Conservation (phyloP, 306 rosid genomes). For the Cucurbita argyrosperma region DNA sequence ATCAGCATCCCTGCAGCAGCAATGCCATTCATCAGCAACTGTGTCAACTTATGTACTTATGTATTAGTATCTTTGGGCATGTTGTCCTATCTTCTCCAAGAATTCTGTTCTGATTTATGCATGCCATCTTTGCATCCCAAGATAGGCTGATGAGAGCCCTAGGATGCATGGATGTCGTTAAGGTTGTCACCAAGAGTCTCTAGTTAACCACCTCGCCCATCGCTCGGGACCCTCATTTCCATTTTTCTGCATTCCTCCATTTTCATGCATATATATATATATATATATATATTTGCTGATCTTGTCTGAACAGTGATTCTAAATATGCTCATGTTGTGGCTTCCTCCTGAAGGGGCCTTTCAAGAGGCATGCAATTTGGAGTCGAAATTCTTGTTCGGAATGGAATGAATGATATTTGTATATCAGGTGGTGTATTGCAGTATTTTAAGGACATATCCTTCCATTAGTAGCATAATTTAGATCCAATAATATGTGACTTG, state of each 20-base stretch:
- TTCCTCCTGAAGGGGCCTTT: not conserved
- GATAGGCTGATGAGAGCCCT: not conserved
- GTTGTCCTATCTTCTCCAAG: slow-evolving; percentile 1
- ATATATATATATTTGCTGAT: not conserved
- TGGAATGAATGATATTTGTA: not conserved
- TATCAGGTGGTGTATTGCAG: not conserved
- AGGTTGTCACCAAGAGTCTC: not conserved
- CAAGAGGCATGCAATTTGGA: not conserved
- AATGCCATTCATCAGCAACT: slow-evolving; percentile 21
- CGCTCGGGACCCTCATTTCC: not conserved
- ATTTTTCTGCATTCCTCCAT: not conserved
- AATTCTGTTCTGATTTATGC: not conserved
- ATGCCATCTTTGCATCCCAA: not conserved
- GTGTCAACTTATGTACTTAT: slow-evolving; percentile 20
- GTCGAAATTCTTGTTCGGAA: not conserved
- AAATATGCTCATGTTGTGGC: not conserved
- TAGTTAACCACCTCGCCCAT: not conserved
- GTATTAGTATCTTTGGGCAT: slow-evolving; percentile 9
- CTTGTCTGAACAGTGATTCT: not conserved
- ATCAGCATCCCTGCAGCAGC: slow-evolving; percentile 36
- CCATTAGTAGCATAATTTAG: not conserved
- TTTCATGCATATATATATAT: not conserved
- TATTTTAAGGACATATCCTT: not conserved
- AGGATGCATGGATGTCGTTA: not conserved
- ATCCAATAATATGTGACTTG: not conserved